These are phyloP conservation scores for Pseudocercospora vitis DNA, from an alignment of 2,329 filamentous ascomycete species.

Conservation along the genomic window DNA sequence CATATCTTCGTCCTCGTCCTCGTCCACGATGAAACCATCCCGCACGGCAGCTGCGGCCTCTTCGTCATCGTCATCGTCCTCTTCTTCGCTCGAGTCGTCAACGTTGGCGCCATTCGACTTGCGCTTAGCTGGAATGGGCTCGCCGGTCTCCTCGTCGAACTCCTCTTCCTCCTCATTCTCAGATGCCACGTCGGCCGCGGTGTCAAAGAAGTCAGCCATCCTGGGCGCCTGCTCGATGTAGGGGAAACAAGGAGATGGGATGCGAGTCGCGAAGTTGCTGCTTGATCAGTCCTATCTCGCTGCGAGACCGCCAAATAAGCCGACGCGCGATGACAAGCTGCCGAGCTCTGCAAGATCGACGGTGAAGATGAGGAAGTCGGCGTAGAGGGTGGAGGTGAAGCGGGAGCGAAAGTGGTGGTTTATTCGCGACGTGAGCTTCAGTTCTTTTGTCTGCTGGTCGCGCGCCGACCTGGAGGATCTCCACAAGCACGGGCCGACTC, in stretches of 20 bases:
- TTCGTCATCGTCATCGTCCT: slow-evolving; percentile 82
- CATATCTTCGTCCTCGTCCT: slow-evolving; percentile 80
- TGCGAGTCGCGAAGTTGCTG: background rate
- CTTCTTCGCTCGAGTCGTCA: slow-evolving; percentile 88
- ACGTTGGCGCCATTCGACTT: slow-evolving; percentile 49
- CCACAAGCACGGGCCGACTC: background rate
- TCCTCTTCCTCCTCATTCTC: slow-evolving; percentile 77
- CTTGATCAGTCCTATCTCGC: background rate
- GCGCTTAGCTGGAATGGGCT: slow-evolving; percentile 44
- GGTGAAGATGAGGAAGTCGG: background rate
- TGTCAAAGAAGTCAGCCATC: slow-evolving; percentile 64
- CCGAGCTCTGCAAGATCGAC: too few relatives aligned
- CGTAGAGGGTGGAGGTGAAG: background rate
- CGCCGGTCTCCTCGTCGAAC: slow-evolving; percentile 73
- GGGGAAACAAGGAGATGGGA: slow-evolving; percentile 8
- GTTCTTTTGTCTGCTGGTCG: background rate
- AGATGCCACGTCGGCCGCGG: slow-evolving; percentile 80
- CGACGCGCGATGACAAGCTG: background rate
- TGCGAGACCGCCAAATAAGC: background rate
- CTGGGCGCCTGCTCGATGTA: background rate
- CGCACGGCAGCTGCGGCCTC: slow-evolving; percentile 75
- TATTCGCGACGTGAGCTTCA: too few relatives aligned
- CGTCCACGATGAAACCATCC: slow-evolving; percentile 94
- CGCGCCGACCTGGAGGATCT: background rate
- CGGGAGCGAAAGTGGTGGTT: background rate